A percentile compares a stretch with the other conserved stretches of the same genome.
Conservation (phyloP, 2,329 filamentous ascomycete genomes). For the Eurotiales sp. region DNA sequence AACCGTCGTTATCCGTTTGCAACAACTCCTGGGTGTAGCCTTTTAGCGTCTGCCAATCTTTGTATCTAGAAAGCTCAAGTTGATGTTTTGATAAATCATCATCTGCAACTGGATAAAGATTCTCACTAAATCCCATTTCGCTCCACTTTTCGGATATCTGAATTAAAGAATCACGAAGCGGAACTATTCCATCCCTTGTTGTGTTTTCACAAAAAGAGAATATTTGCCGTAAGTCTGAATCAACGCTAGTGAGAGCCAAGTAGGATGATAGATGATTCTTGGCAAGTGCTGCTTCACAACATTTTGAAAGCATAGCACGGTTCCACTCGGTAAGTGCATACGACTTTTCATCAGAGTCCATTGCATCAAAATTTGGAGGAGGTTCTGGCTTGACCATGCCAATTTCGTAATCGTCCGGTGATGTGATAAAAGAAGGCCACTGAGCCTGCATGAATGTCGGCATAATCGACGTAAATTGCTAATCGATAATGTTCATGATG, state of each 20-base stretch:
- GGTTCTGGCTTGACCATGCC: conserved; percentile 19
- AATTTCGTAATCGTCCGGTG: conserved; percentile 18
- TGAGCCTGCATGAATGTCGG: conserved; percentile 20
- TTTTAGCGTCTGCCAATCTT: conserved; percentile 17
- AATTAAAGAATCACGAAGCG: conserved; percentile 16
- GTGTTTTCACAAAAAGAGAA: conserved; percentile 14
- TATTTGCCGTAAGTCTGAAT: conserved; percentile 7
- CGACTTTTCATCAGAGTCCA: conserved; percentile 19
- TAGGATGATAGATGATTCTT: conserved; percentile 17
- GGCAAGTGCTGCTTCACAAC: conserved; percentile 21
- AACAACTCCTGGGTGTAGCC: conserved; percentile 19
- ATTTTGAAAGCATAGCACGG: conserved; percentile 19
- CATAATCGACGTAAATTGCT: conserved; percentile 20
- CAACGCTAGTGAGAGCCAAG: conserved; percentile 15
- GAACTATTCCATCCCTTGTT: conserved; percentile 17
- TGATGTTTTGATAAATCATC: conserved; percentile 14
- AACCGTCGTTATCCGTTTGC: conserved; percentile 19
- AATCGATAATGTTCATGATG: conserved; percentile 20
- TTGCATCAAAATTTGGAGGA: conserved; percentile 18
- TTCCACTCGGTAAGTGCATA: conserved; percentile 18
- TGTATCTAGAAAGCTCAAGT: conserved; percentile 14
- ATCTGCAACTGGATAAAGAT: conserved; percentile 10
- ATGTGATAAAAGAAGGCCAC: conserved; percentile 18
- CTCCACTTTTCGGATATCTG: conserved; percentile 13
- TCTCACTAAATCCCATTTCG: conserved; percentile 2